Evolutionary conservation across 2,329 filamentous ascomycete genomes (phyloP), one percentile per base, ranked within the genome.

Genomic region (Tolypocladium ophioglossoides): DNA sequence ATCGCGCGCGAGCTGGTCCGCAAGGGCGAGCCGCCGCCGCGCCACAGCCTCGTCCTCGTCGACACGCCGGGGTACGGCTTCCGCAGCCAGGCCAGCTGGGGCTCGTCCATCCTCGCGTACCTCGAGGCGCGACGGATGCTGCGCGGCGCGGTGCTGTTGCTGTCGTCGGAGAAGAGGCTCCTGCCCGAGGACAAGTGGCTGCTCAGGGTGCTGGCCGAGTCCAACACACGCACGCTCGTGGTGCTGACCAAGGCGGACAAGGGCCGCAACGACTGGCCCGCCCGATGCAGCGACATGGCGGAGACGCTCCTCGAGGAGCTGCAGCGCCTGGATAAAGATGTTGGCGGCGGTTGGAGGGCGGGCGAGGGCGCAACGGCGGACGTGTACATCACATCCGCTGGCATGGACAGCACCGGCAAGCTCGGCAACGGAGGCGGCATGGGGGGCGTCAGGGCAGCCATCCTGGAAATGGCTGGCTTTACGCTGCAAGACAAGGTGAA

Each of bases 161-260:
- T 83, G 18, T 77, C 80, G 34, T 74, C 75, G 3, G 73, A 79
- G 54, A 78, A 80, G 48, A 75, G 74, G 16, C 20, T 80, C 2
- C 76, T 78, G 57, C 64, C 69, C 24, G 71, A 71, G 50, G 80
- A 83, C 60, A 63, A 64, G 14, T 70, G 73, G 66, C 70, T 78
- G 56, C 63, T 83, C 37, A 64, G 69, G 54, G 65, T 78, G 47
- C 68, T 83, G 58, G 69, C 75, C 51, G 66, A 72, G 50, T 68
- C 71, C 4, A 70, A 71, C 11, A 70, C 76, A 34, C 69, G 69
- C 52, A 79, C 77, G 1, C 62, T 74, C 8, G 72, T 82, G 1
- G 72, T 82, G 5, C 63, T 84, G 50, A 83, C 80, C 12, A 82
- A 82, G 65, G 77, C 75, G 16, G 80, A 83, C 60, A 82, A 81